Evolutionary conservation across 2,329 filamentous ascomycete genomes (phyloP), one percentile per base, ranked within the genome.

Genomic region (Trichophyton verrucosum): DNA sequence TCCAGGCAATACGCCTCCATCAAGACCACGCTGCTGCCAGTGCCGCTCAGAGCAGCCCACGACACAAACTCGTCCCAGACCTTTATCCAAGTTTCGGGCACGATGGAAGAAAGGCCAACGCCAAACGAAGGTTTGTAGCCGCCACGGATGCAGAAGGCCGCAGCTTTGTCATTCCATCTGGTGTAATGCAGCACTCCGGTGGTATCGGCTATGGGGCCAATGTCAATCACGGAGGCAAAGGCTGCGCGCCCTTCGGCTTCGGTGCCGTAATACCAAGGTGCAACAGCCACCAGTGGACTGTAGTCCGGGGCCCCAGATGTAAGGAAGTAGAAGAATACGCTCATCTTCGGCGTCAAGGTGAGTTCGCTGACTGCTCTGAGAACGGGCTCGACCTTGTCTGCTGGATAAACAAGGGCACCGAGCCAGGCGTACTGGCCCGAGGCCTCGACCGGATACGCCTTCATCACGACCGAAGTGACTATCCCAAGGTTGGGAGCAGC

Each of bases 401-500:
- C 47, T 11, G 47, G 13, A 53, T 27, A 53, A 15, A 33, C 47
- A n/a, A 53, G 47, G 47, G 47, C 13, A 2, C 47, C 47, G 8
- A 53, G n/a, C 47, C 47, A 53, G 17, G 47, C 47, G 11, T 27
- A 53, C 22, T 33, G 20, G 20, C 27, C 22, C 7, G 20, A 24
- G 27, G 20, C 15, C 20, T 27, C 27, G 8, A 27, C 22, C 3
- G 47, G 47, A 22, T 53, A 53, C 17, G 47, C 20, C 47, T 53
- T 53, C 22, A 27, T 27, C 27, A 27, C 76, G 6, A 78, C 69
- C 0, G 75, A 75, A 1, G 78, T 81, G 13, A 83, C 78, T 59
- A 84, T 76, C 40, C 81, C 82, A 62, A 84, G 83, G 68, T 83
- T 84, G 62, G 82, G 79, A 0, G 81, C 82, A 1, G 81, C 82